phyloP scores from a whole-genome alignment of 306 rosid genomes.

The Lathyrus oleraceus region DNA sequence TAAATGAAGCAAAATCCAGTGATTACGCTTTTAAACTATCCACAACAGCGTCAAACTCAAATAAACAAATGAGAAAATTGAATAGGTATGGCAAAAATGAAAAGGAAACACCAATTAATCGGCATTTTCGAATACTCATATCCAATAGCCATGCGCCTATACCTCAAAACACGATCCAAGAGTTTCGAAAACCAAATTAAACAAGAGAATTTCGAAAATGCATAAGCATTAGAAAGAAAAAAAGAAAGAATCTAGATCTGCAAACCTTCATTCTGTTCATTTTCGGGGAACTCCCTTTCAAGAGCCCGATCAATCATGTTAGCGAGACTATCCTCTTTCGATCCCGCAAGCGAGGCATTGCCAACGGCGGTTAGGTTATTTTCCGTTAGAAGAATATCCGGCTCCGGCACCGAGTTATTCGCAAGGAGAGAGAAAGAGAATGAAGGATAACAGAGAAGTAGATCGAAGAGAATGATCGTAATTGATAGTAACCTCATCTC shows the following conservation, averaged over 20 bases:
- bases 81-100: not conserved
- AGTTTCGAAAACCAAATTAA: constrained; percentile 4
- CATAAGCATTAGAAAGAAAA: constrained; percentile 23
- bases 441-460: constrained; percentile 45
- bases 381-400: constrained; percentile 38
- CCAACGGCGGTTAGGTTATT: constrained; percentile 50
- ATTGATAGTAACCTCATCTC: constrained; percentile 68
- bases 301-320: constrained; percentile 94
- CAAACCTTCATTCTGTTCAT: constrained; percentile 79
- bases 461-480: constrained; percentile 41
- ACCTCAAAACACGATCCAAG: constrained; percentile 20
- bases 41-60: not conserved
- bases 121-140: constrained; percentile 36
- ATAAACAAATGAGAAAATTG: constrained; percentile 5
- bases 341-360: constrained; percentile 65
- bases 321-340: constrained; percentile 73
- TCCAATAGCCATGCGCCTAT: not conserved
- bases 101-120: constrained; percentile 21
- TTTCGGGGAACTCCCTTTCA: constrained; percentile 82
- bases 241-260: constrained; percentile 41
- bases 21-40: not conserved
- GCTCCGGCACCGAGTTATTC: constrained; percentile 35
- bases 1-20: constrained; percentile 16
- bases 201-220: constrained; percentile 11
- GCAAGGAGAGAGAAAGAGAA: constrained; percentile 47